Evolutionary conservation across 2,329 filamentous ascomycete species (phyloP), one percentile per base, ranked within the genome.

Genomic region (Ceratocystis harringtonii): DNA sequence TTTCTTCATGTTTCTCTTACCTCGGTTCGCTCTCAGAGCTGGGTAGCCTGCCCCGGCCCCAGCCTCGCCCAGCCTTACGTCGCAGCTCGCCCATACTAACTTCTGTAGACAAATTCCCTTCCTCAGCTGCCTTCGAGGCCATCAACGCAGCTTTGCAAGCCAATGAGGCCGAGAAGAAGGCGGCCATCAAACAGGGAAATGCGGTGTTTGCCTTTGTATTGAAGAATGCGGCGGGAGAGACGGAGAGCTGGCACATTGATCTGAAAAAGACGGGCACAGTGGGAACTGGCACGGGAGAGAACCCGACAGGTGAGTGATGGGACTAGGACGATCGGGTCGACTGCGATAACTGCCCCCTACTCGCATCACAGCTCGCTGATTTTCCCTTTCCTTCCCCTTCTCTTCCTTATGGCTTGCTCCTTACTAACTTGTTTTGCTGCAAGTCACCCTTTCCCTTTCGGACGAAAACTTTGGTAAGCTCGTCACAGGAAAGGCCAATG

Each of bases 231-330:
- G 81, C 81, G 28, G 90, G 90, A 71, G 84, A 92, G 75, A 86
- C 85, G 67, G 85, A 90, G 72, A 88, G 84, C 78, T 99, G 94
- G 94, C 84, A 95, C 79, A 89, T 99, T 71, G 94, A 99, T 75
- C 84, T 99, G 68, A 96, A 96, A 82, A 83, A 95, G 72, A 88
- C 86, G 68, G 94, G 94, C 69, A 82, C 82, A 65, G 92, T 96
- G 52, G 88, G 83, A 71, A 87, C 88, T 73, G 94, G 94, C 65
- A 74, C 82, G 30, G 88, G 87, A 71, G 83, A 83, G 70, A 96
- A 96, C 80, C 86, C 92, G 50, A 90, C 86, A 74, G 89, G 90
- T 95, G 75, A 72, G 84, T 76, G 32, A 25, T 61, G 36, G 36
- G 45, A 32, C 36, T n/a, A 5, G 22, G 7, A 19, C 43, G 32